Conservation (phyloP, 192 early-diverging fungal genomes). For the Rhizoclosmatium sp. region DNA sequence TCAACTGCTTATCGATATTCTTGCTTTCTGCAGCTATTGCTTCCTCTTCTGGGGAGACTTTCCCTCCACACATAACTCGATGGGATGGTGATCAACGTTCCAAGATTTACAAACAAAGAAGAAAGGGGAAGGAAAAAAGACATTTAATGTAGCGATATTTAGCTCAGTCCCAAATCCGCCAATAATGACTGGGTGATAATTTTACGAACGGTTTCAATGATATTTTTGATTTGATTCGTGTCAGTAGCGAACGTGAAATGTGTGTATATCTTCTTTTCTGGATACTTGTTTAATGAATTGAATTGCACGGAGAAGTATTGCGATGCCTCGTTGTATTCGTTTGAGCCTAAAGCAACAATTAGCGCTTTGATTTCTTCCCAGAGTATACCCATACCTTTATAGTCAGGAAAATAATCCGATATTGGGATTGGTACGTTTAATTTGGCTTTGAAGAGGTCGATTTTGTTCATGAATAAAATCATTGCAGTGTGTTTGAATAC, state of each 20-base stretch:
- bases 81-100: not conserved
- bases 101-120: not conserved
- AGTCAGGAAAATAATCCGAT: not conserved
- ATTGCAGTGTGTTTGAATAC: conserved; percentile 43
- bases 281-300: conserved; percentile 45
- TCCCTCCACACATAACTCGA: not conserved
- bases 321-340: conserved; percentile 52
- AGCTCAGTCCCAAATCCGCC: not conserved
- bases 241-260: conserved; percentile 71
- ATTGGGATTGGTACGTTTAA: not conserved
- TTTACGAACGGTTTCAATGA: conserved; percentile 37
- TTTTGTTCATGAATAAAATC: conserved; percentile 44
- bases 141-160: not conserved
- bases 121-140: not conserved
- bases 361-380: not conserved
- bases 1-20: not conserved
- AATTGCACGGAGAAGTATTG: conserved; percentile 54
- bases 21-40: conserved; percentile 6
- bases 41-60: not conserved
- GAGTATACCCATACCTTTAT: not conserved
- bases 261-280: conserved; percentile 58
- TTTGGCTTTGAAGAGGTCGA: conserved; percentile 41
- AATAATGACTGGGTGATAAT: conserved; percentile 9
- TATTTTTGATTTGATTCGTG: conserved; percentile 63
- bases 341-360: conserved; percentile 40